Evolutionary conservation across 179 eudicot genomes (phyloP), one percentile per base, ranked within the genome.

Genomic region (Amaranthus tricolor): DNA sequence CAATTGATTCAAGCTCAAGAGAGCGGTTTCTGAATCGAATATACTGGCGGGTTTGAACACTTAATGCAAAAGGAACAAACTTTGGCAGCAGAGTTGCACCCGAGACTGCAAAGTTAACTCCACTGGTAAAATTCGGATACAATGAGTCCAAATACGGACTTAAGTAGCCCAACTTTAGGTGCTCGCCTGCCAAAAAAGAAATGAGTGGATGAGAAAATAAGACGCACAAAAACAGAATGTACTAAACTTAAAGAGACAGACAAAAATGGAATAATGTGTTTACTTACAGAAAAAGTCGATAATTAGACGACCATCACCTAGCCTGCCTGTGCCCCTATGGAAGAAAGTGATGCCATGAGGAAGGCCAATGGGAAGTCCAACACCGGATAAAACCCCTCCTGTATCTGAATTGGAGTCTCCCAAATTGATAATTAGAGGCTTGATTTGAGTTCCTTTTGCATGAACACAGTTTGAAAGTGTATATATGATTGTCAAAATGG

Each of bases 371-470:
- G 81, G 80, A n/a, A 80, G 76, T 14, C 89, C 87, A n/a, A 21
- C 43, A 20, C 78, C 87, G 9, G 84, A 85, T 21, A 82, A 13
- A 5, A 77, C 72, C 0, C 89, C 89, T 6, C 89, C 87, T 0
- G 84, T 86, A 77, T 86, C 89, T 0, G 89, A 86, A 68, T 82
- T 86, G 0, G 89, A 79, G 71, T 86, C 87, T 9, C 89, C 87
- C 21, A 84, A 79, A 53, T 86, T 86, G 53, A 86, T 54, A 51
- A 82, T 21, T 17, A 82, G 66, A 10, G 81, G 84, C 51, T 11
- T 70, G 9, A 15, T 52, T 6, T 68, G 52, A 51, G 14, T 21
- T 53, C 1, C 21, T 12, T 5, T 17, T 17, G 12, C 68, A 8
- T 55, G 1, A 7, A 44, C 70, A 43, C 17, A 70, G 62, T 44